Conservation (phyloP, 768 basidiomycete species). For the Mrakia frigida region DNA sequence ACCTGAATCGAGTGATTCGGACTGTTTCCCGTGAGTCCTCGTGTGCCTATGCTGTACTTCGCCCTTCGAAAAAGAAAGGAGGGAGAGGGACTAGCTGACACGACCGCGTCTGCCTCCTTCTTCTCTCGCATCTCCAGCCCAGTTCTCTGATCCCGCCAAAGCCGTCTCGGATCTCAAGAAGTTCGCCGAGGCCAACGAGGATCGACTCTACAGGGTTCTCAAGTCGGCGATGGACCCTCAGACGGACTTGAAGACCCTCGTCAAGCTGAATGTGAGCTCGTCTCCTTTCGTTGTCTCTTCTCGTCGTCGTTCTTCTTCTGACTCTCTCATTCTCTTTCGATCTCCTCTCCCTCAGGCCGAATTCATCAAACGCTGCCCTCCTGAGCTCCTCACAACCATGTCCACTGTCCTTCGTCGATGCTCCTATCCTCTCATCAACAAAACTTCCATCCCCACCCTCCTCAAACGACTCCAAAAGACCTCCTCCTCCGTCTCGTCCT, state of each 20-base stretch:
- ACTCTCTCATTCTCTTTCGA: not conserved
- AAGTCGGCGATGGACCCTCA: constrained; percentile 77
- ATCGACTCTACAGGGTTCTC: constrained; percentile 74
- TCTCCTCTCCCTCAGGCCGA: constrained; percentile 55
- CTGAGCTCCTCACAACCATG: constrained; percentile 60
- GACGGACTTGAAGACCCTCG: constrained; percentile 69
- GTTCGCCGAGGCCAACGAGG: constrained; percentile 84
- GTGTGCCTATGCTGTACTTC: no score
- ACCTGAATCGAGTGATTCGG: constrained; percentile 55
- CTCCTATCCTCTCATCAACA: constrained; percentile 69
- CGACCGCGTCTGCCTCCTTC: not conserved
- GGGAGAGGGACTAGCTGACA: no score
- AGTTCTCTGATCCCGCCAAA: constrained; percentile 64
- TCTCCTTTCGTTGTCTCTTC: no score
- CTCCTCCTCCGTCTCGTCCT: not conserved
- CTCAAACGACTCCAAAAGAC: constrained; percentile 52
- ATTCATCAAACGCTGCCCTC: constrained; percentile 62
- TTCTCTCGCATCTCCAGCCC: not conserved
- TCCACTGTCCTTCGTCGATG: constrained; percentile 62
- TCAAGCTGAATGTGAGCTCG: constrained; percentile 65
- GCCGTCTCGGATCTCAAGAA: constrained; percentile 68
- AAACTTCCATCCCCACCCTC: constrained; percentile 75
- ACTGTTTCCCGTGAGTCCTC: constrained; percentile 57
- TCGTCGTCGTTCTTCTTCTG: not conserved
- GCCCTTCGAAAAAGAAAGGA: not conserved